Conservation (phyloP, 331 rosid genomes). For the Spiraea crenata region DNA sequence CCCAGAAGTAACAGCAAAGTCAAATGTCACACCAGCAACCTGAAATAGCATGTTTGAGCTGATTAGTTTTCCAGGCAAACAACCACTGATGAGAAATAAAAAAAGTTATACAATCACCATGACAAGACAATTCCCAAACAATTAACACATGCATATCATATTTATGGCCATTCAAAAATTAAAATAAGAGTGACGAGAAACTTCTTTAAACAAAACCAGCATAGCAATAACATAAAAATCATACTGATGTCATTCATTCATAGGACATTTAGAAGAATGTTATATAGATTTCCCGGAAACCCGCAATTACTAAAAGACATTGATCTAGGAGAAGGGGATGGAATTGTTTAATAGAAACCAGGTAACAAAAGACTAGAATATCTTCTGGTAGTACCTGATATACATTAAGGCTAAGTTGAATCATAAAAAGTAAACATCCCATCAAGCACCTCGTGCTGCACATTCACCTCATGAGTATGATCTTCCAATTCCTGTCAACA, state of each 20-base stretch:
- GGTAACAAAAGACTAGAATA: constrained; percentile 36
- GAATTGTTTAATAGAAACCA: neutral
- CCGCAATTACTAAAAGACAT: neutral
- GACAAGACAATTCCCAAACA: neutral
- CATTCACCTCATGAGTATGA: constrained; percentile 70
- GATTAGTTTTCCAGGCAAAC: constrained; percentile 20
- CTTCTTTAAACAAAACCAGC: neutral
- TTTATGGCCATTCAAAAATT: neutral
- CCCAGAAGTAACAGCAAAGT: constrained; percentile 91
- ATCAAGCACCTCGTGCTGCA: constrained; percentile 84
- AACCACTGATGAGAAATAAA: neutral
- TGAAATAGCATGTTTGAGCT: constrained; percentile 34
- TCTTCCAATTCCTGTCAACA: constrained; percentile 77
- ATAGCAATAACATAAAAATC: neutral
- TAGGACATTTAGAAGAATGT: no score
- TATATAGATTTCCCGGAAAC: neutral
- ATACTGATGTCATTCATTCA: no score
- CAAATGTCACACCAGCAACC: constrained; percentile 98
- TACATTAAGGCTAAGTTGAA: constrained; percentile 57
- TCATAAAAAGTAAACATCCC: constrained; percentile 92
- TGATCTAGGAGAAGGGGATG: neutral
- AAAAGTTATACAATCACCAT: neutral
- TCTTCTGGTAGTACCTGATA: constrained; percentile 69
- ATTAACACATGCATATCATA: neutral
- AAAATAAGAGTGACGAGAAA: neutral